Base-by-base conservation (phyloP, 371 early-diverging fungal genomes). In the Mucor plumbeus region DNA sequence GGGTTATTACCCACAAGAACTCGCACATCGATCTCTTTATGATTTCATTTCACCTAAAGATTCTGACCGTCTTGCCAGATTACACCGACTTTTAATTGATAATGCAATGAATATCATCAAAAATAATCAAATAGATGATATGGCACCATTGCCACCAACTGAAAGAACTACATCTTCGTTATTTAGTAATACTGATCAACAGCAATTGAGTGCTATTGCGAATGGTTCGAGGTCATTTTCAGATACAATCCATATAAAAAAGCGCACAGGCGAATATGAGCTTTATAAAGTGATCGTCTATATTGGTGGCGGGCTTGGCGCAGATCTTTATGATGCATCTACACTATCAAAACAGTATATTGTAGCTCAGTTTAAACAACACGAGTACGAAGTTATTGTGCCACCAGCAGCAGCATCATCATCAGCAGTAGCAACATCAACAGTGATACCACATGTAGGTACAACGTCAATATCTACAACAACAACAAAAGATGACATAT, bases 251-350 rank as follows among this genome's bases (percentile, higher is more conserved):
- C 80, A 83, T 50, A 68, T 89, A 7, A 81, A 80, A 61, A 79
- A 78, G 40, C 74, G 82, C 21, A 78, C 78, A 43, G 88, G 88
- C 31, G 81, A 82, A 34, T 77, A 76, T 38, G 83, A 84, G 47
- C 63, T 85, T 4, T 84, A 78, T 58, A 78, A 69, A 31, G 74
- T 87, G 7, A 67, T 79, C 11, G 78, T 85, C 59, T 87, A 85
- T 65, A 63, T 89, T 15, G 89, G 87, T 13, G 89, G 86, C 38
- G 89, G 89, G 8, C 69, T 87, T 7, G 87, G 87, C 53, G 86
- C 85, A 1, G 83, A 89, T 63, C 68, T 87, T 1, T 73, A 68
- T 63, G 56, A 69, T 19, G 66, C 70, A 3, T 44, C 53, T 1
- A 80, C 74, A 4, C 62, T 75, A 11, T 62, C 71, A 4, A 74